These are phyloP conservation scores for Diplocarpon mali DNA, from an alignment of 2,329 filamentous ascomycete species.

Conservation along the genomic window DNA sequence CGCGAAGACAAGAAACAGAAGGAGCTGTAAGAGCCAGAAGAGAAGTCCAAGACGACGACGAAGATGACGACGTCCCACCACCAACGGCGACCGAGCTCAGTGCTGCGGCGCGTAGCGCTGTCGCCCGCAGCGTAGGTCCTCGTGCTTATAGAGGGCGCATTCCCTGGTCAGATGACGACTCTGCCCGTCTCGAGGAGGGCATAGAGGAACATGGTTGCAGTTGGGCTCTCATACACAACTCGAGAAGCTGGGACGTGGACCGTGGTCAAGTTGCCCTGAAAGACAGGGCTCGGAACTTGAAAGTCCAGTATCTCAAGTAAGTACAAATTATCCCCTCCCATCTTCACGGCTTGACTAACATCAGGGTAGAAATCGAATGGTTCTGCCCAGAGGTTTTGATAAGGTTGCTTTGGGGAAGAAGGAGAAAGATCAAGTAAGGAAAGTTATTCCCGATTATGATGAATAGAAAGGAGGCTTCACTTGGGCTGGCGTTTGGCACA, in stretches of 20 bases:
- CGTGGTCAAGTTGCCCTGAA: constrained; percentile 41
- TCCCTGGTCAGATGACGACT: constrained; percentile 31
- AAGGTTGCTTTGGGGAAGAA: constrained; percentile 32
- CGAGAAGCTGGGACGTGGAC: constrained; percentile 24
- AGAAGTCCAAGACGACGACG: constrained; percentile 3
- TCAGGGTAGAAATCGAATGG: constrained; percentile 7
- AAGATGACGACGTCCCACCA: constrained; percentile 5
- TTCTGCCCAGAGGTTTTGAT: constrained; percentile 34
- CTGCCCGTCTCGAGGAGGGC: constrained; percentile 34
- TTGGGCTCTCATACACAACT: constrained; percentile 36
- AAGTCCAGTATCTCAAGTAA: constrained; percentile 34
- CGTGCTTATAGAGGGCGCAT: constrained; percentile 7
- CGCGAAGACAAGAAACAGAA: neutral
- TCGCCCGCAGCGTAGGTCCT: neutral
- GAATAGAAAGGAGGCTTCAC: neutral
- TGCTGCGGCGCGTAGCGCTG: constrained; percentile 2
- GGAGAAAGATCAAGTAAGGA: constrained; percentile 27
- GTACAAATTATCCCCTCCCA: constrained; percentile 12
- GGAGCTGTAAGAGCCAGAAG: neutral
- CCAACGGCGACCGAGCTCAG: constrained; percentile 9
- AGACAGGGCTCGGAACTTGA: constrained; percentile 43
- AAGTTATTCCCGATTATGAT: constrained; percentile 17
- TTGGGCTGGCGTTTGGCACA: neutral
- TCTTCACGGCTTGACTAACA: constrained; percentile 4
- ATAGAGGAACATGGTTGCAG: constrained; percentile 35